Base-by-base conservation (phyloP, 2,329 filamentous ascomycete species). In the Cordyceps militaris region DNA sequence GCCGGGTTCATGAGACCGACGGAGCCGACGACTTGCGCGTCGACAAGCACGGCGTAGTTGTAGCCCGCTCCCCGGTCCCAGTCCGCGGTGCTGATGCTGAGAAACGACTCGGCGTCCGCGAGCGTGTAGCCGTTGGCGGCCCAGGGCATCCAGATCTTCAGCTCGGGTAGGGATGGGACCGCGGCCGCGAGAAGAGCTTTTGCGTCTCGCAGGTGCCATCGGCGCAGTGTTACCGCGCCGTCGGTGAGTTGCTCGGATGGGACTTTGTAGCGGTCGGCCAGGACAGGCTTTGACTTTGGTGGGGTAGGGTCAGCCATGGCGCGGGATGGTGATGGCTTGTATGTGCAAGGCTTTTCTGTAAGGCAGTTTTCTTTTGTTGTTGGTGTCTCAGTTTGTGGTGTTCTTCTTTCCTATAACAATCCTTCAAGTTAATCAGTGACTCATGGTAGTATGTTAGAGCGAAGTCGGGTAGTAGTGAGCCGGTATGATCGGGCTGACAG, bases 61-160 rank as follows among this genome's bases (percentile, higher is more conserved):
- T 60, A 63, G 4, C 24, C 51, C 4, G 56, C 11, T 11, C 57
- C 61, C 0, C 28, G n/a, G 23, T 57, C 47, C 62, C 62, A 64
- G 6, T 47, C 56, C 7, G 44, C 23, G 30, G 8, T 36, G 3
- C 55, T 48, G n/a, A 56, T 34, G 13, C 21, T 30, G 21, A 64
- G 40, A 16, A 61, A 61, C 1, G 38, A 21, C 28, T 44, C 36
- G 4, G 63, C 62, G n/a, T 61, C 50, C 10, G 38, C 42, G 5
- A 44, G 43, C 13, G 38, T 40, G 46, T 64, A 63, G 23, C 60
- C 57, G 13, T 59, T 32, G 26, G 57, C 48, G 2, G 63, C 61
- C 61, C 62, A 63, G 32, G 62, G 61, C 59, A 64, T 61, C 62
- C 62, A 64, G 6, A 6, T 36, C 10, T 50, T 32, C 6, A 63